Base-by-base conservation (phyloP, 192 early-diverging fungal species). In the Mortierella hygrophila region DNA sequence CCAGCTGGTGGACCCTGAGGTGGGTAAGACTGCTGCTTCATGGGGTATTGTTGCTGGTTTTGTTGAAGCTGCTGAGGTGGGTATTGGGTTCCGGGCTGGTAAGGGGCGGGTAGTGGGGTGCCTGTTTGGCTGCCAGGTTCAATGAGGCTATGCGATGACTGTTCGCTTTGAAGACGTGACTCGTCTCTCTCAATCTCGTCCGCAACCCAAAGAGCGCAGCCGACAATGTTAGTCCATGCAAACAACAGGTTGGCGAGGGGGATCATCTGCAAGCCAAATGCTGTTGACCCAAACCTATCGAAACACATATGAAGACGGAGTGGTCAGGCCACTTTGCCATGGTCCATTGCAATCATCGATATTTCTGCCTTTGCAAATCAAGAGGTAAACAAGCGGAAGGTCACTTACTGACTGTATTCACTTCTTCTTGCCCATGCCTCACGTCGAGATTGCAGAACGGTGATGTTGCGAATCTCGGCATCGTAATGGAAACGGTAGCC, bases 171-270 rank as follows among this genome's bases (percentile, higher is more conserved):
- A 41, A 74, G 32, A 26, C 52, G 35, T 69, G 46, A 6, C 47
- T 80, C 74, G 4, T 76, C 78, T 23, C 60, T 73, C 68, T 80
- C 79, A 70, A 86, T 80, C 68, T 86, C 84, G 26, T 86, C 84
- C 57, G 84, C 84, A 3, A 86, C 84, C 84, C 84, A 86, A 10
- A 86, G 76, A 16, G 84, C 84, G 21, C 55, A 23, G 4, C 93
- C 93, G 2, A 95, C 90, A 71, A 92, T 88, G 74, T 95, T 95
- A 16, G 94, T 95, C 90, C 93, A 94, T 80, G 92, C 83, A 42
- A 85, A 79, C 52, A 79, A 49, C 15, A 92, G 63, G 47, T 91
- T 90, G 32, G 92, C 87, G 26, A 95, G 40, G 23, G 94, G 93
- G 9, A 95, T 75, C 68, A 95, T 80, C 63, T 94, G 90, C 21